Conservation (phyloP, 306 rosid species). For the Astragalus membranaceus region DNA sequence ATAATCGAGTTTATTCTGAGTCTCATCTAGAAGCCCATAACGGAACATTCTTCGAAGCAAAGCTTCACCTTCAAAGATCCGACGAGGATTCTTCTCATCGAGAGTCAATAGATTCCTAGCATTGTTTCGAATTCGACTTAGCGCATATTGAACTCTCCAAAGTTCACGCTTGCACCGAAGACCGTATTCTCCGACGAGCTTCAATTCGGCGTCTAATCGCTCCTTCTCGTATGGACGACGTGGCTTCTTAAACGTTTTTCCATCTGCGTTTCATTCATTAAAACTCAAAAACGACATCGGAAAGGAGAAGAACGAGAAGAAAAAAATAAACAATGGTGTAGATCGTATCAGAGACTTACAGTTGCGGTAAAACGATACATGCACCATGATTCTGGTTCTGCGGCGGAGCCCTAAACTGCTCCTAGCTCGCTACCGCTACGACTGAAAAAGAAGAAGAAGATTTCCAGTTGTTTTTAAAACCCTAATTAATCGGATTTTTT, state of each 20-base stretch:
- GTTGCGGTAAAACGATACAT: conserved; percentile 46
- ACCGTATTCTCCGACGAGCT: conserved; percentile 50
- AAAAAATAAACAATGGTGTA: too few species aligned
- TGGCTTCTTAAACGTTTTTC: conserved; percentile 64
- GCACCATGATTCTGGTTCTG: conserved; percentile 30
- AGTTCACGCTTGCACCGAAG: conserved; percentile 51
- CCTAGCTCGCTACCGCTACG: too few species aligned
- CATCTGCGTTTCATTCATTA: conserved; percentile 14
- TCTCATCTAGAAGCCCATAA: conserved; percentile 46
- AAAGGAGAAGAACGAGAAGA: background rate
- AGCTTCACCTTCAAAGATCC: conserved; percentile 57
- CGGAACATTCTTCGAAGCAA: conserved; percentile 45
- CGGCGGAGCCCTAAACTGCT: too few species aligned
- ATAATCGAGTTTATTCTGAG: conserved; percentile 51
- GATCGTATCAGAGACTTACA: conserved; percentile 9
- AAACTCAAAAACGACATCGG: background rate
- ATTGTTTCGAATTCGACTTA: conserved; percentile 49
- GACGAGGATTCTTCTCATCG: conserved; percentile 53
- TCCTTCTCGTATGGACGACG: conserved; percentile 68
- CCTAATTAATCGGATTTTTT: too few species aligned
- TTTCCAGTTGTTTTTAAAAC: too few species aligned
- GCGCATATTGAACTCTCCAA: conserved; percentile 50
- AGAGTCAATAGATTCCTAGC: conserved; percentile 46
- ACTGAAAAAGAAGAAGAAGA: too few species aligned
- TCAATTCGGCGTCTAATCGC: conserved; percentile 50